phyloP scores from a whole-genome alignment of 2,329 filamentous ascomycete species.

The Fusarium multiceps region DNA sequence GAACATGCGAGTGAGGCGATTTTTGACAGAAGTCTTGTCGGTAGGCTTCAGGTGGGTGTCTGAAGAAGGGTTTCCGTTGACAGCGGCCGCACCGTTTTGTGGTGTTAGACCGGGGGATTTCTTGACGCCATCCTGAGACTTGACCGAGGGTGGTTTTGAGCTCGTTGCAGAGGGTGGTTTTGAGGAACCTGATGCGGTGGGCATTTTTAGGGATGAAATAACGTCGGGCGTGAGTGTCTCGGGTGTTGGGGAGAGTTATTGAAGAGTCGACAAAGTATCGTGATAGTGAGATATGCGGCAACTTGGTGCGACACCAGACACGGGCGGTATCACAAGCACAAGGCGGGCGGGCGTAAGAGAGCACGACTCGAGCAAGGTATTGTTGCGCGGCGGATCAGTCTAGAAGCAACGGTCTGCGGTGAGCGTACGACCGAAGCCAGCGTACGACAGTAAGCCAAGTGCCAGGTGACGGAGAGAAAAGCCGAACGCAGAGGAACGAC shows the following conservation, averaged over 20 bases:
- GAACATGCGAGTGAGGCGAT: constrained; percentile 74
- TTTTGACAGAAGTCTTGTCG: constrained; percentile 65
- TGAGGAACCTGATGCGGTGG: constrained; percentile 47
- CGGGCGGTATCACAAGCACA: constrained; percentile 25
- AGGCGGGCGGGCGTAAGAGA: constrained; percentile 24
- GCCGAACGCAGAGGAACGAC: constrained; percentile 23
- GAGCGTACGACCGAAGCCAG: constrained; percentile 29
- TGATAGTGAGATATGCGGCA: constrained; percentile 26
- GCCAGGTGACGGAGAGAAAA: constrained; percentile 19
- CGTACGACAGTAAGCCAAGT: constrained; percentile 37
- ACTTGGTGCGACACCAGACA: constrained; percentile 31
- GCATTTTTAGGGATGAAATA: constrained; percentile 47
- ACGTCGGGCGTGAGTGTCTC: constrained; percentile 22
- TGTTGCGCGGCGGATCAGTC: constrained; percentile 38
- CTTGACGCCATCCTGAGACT: constrained; percentile 58
- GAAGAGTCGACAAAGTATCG: constrained; percentile 13
- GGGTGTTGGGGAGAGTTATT: constrained; percentile 10
- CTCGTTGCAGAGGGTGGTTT: constrained; percentile 57
- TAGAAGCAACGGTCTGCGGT: constrained; percentile 34
- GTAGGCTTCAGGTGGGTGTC: constrained; percentile 44
- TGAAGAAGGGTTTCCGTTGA: constrained; percentile 43
- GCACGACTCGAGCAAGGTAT: constrained; percentile 37
- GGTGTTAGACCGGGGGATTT: constrained; percentile 55
- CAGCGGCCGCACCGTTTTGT: constrained; percentile 52
- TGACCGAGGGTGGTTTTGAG: constrained; percentile 63